A percentile compares a stretch with the other conserved stretches of the same genome.
These are phyloP conservation scores for Porogramme epimiltina DNA, from an alignment of 1,284 basidiomycete genomes.

Conservation along the genomic window DNA sequence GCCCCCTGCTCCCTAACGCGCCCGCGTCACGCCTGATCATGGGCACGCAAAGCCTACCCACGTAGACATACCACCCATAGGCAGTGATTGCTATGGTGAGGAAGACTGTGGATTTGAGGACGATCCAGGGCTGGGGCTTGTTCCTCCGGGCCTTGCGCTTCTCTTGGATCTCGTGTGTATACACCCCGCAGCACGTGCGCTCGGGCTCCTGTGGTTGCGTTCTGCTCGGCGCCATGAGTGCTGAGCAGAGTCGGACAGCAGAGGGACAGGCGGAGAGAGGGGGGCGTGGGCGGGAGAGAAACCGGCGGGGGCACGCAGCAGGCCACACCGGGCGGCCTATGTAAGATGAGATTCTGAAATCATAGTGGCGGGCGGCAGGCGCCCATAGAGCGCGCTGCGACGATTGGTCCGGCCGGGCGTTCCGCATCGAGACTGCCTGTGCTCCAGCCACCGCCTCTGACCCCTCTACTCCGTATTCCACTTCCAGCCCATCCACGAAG, in stretches of 20 bases:
- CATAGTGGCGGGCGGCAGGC: too few relatives aligned
- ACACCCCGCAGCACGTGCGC: slow-evolving; percentile 34
- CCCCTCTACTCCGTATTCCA: too few relatives aligned
- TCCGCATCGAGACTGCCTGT: too few relatives aligned
- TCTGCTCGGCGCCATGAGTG: slow-evolving; percentile 16
- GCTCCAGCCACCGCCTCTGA: too few relatives aligned
- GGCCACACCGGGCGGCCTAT: too few relatives aligned
- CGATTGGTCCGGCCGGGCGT: too few relatives aligned
- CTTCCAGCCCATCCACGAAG: too few relatives aligned
- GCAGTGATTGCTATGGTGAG: slow-evolving; percentile 55
- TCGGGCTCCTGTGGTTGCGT: slow-evolving; percentile 7
- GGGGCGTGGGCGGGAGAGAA: too few relatives aligned
- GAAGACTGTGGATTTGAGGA: slow-evolving; percentile 58
- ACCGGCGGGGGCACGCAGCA: too few relatives aligned
- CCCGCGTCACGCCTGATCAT: slow-evolving; percentile 50
- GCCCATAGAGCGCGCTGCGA: too few relatives aligned
- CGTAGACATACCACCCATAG: slow-evolving; percentile 72
- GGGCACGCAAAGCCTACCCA: slow-evolving; percentile 64
- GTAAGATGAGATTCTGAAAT: too few relatives aligned
- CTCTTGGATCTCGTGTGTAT: slow-evolving; percentile 45
- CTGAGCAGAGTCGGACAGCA: background rate
- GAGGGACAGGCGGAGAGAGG: background rate
- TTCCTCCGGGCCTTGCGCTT: slow-evolving; percentile 37
- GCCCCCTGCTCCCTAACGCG: slow-evolving; percentile 45
- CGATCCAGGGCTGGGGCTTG: slow-evolving; percentile 63